phyloP scores from a whole-genome alignment of 2,329 filamentous ascomycete genomes.

The Xylaria multiplex region DNA sequence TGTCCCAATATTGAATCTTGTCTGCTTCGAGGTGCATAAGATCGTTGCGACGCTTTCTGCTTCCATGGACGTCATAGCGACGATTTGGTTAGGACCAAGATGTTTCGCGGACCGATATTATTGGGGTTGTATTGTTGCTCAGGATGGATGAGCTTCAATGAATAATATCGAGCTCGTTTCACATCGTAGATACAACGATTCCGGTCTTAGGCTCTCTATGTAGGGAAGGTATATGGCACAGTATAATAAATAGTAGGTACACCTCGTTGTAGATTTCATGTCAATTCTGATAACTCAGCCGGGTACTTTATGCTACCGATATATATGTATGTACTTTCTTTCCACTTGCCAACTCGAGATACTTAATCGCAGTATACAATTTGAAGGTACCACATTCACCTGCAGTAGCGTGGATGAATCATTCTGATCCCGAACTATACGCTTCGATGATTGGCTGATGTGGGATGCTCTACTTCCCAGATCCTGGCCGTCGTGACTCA shows the following conservation, averaged over 20 bases:
- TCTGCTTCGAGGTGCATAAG: constrained; percentile 73
- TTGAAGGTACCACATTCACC: neutral
- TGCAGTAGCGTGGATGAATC: constrained; percentile 44
- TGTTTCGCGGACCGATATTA: neutral
- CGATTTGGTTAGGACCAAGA: neutral
- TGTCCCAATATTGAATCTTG: constrained; percentile 69
- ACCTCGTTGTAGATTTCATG: no score
- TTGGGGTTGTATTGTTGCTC: neutral
- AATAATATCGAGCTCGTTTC: neutral
- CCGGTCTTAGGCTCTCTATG: no score
- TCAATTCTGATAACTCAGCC: neutral
- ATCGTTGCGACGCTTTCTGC: constrained; percentile 64
- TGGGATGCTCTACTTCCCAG: neutral
- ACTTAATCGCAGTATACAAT: no score
- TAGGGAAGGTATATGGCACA: no score
- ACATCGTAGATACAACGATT: neutral
- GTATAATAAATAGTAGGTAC: no score
- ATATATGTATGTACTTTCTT: neutral
- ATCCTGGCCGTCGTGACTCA: constrained; percentile 2
- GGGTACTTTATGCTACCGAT: neutral
- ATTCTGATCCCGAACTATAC: constrained; percentile 39
- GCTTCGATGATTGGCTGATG: constrained; percentile 37
- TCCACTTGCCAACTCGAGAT: neutral
- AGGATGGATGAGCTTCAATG: neutral
- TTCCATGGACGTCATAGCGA: constrained; percentile 59